phyloP scores from a whole-genome alignment of 2,329 filamentous ascomycete species.

The Neonectria coccinea region DNA sequence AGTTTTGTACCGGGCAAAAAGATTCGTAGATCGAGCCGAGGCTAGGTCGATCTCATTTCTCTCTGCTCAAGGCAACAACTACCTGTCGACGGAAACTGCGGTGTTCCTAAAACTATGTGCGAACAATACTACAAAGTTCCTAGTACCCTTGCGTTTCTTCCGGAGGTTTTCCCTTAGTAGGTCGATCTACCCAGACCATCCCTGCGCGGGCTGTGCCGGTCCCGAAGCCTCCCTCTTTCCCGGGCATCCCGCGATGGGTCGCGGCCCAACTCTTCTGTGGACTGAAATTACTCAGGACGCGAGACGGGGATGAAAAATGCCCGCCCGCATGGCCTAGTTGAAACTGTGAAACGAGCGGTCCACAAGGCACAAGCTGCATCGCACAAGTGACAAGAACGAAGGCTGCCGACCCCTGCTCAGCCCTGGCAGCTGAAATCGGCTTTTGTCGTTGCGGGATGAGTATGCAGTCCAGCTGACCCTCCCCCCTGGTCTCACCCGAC shows the following conservation, averaged over 20 bases:
- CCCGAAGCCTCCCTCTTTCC: not conserved
- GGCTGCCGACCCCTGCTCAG: not conserved
- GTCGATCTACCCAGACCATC: too few relatives aligned
- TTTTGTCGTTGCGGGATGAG: not conserved
- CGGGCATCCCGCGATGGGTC: not conserved
- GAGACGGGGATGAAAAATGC: not conserved
- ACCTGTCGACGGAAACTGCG: too few relatives aligned
- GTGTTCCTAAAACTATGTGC: too few relatives aligned
- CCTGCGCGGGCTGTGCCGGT: not conserved
- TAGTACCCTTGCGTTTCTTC: not conserved
- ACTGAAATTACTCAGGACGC: not conserved
- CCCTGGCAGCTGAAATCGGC: not conserved
- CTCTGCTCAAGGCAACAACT: too few relatives aligned
- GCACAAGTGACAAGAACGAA: not conserved
- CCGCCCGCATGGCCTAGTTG: not conserved
- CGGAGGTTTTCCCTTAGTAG: too few relatives aligned
- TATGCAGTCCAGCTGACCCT: too few relatives aligned
- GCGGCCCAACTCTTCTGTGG: too few relatives aligned
- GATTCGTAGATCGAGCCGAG: too few relatives aligned
- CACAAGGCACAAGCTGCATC: not conserved
- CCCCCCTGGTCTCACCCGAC: too few relatives aligned
- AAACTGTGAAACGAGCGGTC: not conserved
- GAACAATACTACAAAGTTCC: too few relatives aligned
- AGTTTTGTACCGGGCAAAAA: too few relatives aligned
- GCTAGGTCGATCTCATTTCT: too few relatives aligned